A percentile compares a stretch with the other conserved stretches of the same genome.
These are phyloP conservation scores for Coprinellus micaceus DNA, from an alignment of 768 basidiomycete species.

Conservation along the genomic window DNA sequence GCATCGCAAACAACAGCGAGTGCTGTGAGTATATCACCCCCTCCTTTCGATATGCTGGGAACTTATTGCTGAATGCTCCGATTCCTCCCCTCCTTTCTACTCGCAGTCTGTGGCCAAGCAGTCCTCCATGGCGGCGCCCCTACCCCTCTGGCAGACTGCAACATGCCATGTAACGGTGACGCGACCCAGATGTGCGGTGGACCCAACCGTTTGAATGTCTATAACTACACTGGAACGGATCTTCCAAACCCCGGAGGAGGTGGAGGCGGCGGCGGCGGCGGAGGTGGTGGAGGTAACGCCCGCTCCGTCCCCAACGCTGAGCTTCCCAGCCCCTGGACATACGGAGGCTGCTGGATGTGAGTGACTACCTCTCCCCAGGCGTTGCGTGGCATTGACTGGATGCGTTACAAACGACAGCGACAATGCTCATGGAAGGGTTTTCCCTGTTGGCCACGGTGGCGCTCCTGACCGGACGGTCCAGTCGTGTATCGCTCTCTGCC, in stretches of 20 bases:
- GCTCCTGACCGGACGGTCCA: conserved; percentile 49
- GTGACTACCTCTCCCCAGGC: conserved; percentile 13
- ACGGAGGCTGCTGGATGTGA: conserved; percentile 65
- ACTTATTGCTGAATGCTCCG: not conserved
- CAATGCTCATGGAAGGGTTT: conserved; percentile 61
- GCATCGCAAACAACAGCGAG: conserved; percentile 30
- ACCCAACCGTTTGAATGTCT: conserved; percentile 60
- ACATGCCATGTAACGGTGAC: conserved; percentile 64
- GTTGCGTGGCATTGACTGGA: not conserved
- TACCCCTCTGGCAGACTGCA: conserved; percentile 50
- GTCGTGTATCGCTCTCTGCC: conserved; percentile 59
- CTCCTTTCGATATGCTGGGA: not conserved
- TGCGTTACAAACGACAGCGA: conserved; percentile 35
- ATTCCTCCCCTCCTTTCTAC: conserved; percentile 12
- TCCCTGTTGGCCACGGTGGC: conserved; percentile 29
- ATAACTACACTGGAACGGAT: conserved; percentile 63
- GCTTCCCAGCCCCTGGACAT: conserved; percentile 56
- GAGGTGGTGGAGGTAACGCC: conserved; percentile 21
- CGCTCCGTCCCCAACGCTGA: conserved; percentile 43
- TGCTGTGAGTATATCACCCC: conserved; percentile 42
- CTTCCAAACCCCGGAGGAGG: conserved; percentile 35
- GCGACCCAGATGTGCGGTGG: conserved; percentile 69
- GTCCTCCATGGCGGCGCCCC: conserved; percentile 47
- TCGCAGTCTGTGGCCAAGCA: conserved; percentile 46
- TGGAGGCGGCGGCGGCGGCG: conserved; percentile 35